These are phyloP conservation scores for Xerocomus brunneocitrinus DNA, from an alignment of 768 basidiomycete genomes.

Conservation along the genomic window DNA sequence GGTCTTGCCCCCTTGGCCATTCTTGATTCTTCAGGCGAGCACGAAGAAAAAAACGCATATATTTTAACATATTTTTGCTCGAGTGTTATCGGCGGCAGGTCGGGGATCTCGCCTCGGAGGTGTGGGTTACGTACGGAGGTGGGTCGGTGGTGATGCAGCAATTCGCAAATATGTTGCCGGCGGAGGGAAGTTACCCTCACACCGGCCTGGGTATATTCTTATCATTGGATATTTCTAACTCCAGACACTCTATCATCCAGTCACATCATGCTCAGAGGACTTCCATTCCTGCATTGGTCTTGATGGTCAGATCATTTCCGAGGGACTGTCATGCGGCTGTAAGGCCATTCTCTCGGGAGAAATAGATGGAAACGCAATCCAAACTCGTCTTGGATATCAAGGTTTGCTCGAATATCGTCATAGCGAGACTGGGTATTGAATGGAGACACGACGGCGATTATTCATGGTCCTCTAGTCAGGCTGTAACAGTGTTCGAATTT, in stretches of 20 bases:
- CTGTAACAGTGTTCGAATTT: neutral
- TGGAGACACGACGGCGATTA: neutral
- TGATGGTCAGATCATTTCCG: neutral
- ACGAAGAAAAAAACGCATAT: neutral
- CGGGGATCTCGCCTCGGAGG: neutral
- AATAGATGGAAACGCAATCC: neutral
- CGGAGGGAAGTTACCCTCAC: neutral
- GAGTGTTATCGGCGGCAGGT: neutral
- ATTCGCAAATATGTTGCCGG: neutral
- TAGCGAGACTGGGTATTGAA: neutral
- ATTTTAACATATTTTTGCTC: constrained; percentile 2
- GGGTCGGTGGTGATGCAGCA: neutral
- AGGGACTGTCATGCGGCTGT: neutral
- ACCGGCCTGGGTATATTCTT: neutral
- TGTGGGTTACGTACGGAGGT: neutral
- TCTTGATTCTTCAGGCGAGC: neutral
- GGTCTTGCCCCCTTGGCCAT: neutral
- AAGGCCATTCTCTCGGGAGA: neutral
- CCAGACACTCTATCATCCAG: neutral
- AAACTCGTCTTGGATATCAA: neutral
- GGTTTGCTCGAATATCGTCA: neutral
- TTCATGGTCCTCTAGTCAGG: neutral
- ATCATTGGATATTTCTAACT: neutral
- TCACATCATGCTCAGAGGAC: neutral
- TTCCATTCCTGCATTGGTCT: neutral